Evolutionary conservation across 441 rosid species (phyloP).

Genomic region (Pelargonium fulgidum): DNA sequence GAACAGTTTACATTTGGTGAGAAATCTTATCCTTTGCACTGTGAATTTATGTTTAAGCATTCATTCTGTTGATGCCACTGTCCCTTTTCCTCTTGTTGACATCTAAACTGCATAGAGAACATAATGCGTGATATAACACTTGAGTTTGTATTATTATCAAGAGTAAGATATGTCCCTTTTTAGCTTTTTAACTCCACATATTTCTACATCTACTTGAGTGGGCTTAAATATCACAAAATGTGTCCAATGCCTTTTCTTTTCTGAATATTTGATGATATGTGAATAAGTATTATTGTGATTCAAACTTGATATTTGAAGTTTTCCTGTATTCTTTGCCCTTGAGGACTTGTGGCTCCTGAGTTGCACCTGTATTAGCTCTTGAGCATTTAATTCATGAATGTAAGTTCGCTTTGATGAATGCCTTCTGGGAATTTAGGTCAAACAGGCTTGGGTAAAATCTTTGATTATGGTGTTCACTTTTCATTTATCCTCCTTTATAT

Average conservation of each 20-base stretch:
- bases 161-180: neutral
- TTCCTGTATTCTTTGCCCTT: neutral
- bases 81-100: neutral
- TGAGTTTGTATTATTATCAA: neutral
- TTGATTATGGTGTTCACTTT: neutral
- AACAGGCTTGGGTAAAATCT: too few relatives aligned
- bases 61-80: slow-evolving; percentile 9
- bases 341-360: neutral
- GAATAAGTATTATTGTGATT: too few relatives aligned
- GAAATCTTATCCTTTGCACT: slow-evolving; percentile 19
- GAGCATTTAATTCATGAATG: neutral
- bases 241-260: too few relatives aligned
- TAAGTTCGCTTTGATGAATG: neutral
- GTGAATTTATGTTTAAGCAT: slow-evolving; percentile 9
- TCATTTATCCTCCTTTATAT: neutral
- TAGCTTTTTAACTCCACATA: too few relatives aligned
- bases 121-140: neutral
- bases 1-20: slow-evolving; percentile 91
- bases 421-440: too few relatives aligned
- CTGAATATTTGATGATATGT: too few relatives aligned
- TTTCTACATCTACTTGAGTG: too few relatives aligned
- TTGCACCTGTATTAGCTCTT: neutral
- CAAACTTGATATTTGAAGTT: neutral
- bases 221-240: too few relatives aligned
- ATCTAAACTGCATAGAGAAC: neutral